Evolutionary conservation across 1,284 basidiomycete genomes (phyloP), one percentile per base, ranked within the genome.

Genomic region (Lentinus polychrous): DNA sequence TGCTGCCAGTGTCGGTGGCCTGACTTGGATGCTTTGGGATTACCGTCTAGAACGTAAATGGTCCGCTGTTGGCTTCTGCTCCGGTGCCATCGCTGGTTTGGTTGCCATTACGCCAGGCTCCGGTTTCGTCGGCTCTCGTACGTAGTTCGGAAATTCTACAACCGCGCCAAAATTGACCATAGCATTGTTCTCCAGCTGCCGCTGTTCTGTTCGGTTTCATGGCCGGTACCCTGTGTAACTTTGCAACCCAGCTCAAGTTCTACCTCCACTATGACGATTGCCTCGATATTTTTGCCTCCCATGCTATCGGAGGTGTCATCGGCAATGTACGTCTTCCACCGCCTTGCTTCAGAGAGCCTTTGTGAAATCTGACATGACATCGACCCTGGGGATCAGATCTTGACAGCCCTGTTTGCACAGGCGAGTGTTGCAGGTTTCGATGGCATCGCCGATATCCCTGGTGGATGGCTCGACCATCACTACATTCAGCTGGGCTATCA

Each of bases 11-110:
- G 83, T 89, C 32, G 94, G 87, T 44, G 95, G 91, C 11, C 54
- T 98, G 52, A 94, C 92, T 11, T 99, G 95, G 94, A 93, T 97
- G 91, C 67, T 93, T 48, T 84, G 81, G 84, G 94, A 98, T 72
- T 94, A 85, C 69, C 82, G 94, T 50, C 79, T 96, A 51, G 93
- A 96, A 69, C 79, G 78, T 66, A 96, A 97, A 69, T 96, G 86
- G 85, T 91, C 86, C 36, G 87, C 83, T 5, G 91, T 99, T 53
- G 94, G 94, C 12, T 95, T 99, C 74, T 99, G 95, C 72, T 93
- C 91, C 2, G 95, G 95, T 46, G 93, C 91, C 50, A 86, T 98
- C 56, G 75, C 86, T 11, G 94, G 93, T 46, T 79, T 96, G 10
- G 92, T 92, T 27, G 88, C 86, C 27, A 95, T 96, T 65, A 96